Base-by-base conservation (phyloP, 2,329 filamentous ascomycete genomes). In the Endoconidiophora polonica region DNA sequence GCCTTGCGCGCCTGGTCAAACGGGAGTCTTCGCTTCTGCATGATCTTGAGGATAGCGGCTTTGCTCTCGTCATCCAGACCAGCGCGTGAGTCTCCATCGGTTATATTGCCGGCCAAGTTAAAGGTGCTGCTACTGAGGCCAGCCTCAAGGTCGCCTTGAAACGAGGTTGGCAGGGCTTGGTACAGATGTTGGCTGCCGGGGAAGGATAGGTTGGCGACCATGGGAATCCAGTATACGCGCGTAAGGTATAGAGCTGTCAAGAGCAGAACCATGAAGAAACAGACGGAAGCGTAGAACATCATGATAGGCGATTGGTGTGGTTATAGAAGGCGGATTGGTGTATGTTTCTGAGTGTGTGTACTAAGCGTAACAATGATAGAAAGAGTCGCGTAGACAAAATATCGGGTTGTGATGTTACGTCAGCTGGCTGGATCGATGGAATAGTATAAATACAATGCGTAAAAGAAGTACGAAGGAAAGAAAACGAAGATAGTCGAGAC, bases 1-100 rank as follows among this genome's bases (percentile, higher is more conserved):
- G 86, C 73, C 59, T 85, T 75, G 58, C 91, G 75, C 38, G 90
- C 91, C 67, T 95, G 86, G 66, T 98, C 90, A 62, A 98, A 98
- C 54, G 73, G 76, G 56, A 96, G 76, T 52, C 80, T 74, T 56
- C 79, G 74, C 62, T 74, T 79, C 74, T 86, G 90, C 91, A 98
- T 98, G 58, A 98, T 88, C 58, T 75, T 76, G 59, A 87, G 74
- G 40, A 98, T 79, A 64, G 94, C 86, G 38, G 72, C 68, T 70
- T 96, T 96, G 51, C 77, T 83, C 44, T 68, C 70, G 56, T 83
- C 79, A 61, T 96, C 88, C 16, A 98, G 71, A 0, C 91, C 91
- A 0, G 78, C 76, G 56, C 91, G 77, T 26, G 72, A 71, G 62
- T 98, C 91, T 46, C 83, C 84, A 10, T 74, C 76, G 52, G 81